Conservation (phyloP, 805 yeast genomes). For the Brettanomyces nanus region DNA sequence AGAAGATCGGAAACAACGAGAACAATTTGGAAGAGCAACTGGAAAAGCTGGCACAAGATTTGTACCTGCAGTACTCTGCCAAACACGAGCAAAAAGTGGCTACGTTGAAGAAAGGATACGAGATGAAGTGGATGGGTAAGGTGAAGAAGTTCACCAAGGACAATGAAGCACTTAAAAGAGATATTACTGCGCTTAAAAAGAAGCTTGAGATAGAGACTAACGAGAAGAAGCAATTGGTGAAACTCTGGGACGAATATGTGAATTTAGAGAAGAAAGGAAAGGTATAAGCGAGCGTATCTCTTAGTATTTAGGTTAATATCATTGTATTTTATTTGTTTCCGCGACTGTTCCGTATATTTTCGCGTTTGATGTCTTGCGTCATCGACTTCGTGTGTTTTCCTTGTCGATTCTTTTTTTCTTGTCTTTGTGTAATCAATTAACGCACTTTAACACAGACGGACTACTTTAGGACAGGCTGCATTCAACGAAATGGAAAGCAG, state of each 20-base stretch:
- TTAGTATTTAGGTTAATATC: not conserved
- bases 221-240: conserved; percentile 52
- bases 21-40: conserved; percentile 44
- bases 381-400: no score
- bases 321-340: not conserved
- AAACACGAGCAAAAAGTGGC: conserved; percentile 70
- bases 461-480: no score
- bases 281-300: not conserved
- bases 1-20: conserved; percentile 31
- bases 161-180: conserved; percentile 32
- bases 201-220: conserved; percentile 41
- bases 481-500: no score
- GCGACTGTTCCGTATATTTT: no score
- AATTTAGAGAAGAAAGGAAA: conserved; percentile 16
- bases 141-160: conserved; percentile 20
- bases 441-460: no score
- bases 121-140: conserved; percentile 41
- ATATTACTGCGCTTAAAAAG: conserved; percentile 42
- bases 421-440: no score
- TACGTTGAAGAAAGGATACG: conserved; percentile 51
- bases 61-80: conserved; percentile 65
- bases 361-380: not conserved
- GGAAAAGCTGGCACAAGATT: conserved; percentile 57
- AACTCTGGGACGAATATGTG: conserved; percentile 32
- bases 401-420: no score